Evolutionary conservation across 2,329 filamentous ascomycete species (phyloP).

Genomic region (Fonsecaea nubica): DNA sequence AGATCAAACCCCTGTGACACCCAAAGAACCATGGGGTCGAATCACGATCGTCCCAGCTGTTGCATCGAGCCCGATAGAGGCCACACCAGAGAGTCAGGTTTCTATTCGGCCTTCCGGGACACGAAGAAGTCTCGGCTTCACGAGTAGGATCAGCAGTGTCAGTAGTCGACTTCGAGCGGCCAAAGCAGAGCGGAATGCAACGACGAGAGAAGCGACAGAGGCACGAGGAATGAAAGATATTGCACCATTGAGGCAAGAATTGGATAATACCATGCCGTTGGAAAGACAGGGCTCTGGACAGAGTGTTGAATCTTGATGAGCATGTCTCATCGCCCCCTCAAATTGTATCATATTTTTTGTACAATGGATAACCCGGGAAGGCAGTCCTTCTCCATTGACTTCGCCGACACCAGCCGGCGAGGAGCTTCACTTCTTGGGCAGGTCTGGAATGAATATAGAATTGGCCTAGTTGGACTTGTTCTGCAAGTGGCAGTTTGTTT

Average conservation of each 20-base stretch:
- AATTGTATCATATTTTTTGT: slow-evolving; percentile 25
- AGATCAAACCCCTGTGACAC: slow-evolving; percentile 31
- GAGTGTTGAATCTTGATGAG: slow-evolving; percentile 23
- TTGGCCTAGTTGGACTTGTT: neutral
- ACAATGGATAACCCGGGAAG: slow-evolving; percentile 11
- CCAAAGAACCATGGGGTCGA: slow-evolving; percentile 37
- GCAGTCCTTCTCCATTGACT: slow-evolving; percentile 17
- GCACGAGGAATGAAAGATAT: slow-evolving; percentile 23
- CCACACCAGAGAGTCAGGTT: slow-evolving; percentile 29
- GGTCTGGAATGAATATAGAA: slow-evolving; percentile 13
- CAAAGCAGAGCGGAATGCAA: slow-evolving; percentile 32
- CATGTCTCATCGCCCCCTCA: slow-evolving; percentile 7
- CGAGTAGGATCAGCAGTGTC: slow-evolving; percentile 38
- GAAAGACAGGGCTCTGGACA: slow-evolving; percentile 32
- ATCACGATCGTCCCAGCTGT: slow-evolving; percentile 35
- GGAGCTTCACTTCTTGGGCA: neutral
- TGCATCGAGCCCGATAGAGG: slow-evolving; percentile 33
- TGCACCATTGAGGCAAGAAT: slow-evolving; percentile 32
- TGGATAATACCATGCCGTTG: slow-evolving; percentile 29
- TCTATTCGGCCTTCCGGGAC: slow-evolving; percentile 18
- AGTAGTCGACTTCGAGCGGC: slow-evolving; percentile 38
- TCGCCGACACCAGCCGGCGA: slow-evolving; percentile 2
- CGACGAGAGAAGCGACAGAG: slow-evolving; percentile 22
- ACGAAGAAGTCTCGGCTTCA: slow-evolving; percentile 38
- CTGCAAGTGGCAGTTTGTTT: neutral